These are phyloP conservation scores for Blastobotrys capitulatus DNA, from an alignment of 1,139 yeast genomes.

Conservation along the genomic window DNA sequence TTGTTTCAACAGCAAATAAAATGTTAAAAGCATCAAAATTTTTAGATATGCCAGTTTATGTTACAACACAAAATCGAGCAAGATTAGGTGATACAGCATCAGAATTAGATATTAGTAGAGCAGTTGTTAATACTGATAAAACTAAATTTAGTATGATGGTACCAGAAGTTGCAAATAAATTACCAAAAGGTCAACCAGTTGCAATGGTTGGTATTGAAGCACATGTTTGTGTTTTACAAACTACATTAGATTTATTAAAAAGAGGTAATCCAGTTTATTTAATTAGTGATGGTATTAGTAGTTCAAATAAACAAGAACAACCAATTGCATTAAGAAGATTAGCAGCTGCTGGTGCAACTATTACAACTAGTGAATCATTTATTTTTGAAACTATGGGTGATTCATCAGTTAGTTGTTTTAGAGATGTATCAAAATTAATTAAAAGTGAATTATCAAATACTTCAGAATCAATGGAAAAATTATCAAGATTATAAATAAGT, in stretches of 20 bases:
- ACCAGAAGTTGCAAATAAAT: slow-evolving; percentile 20
- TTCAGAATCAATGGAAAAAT: slow-evolving; percentile 16
- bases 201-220: slow-evolving; percentile 29
- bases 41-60: slow-evolving; percentile 24
- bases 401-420: slow-evolving; percentile 27
- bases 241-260: slow-evolving; percentile 24
- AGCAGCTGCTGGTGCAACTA: slow-evolving; percentile 25
- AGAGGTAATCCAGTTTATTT: slow-evolving; percentile 27
- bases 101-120: slow-evolving; percentile 22
- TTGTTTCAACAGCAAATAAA: slow-evolving; percentile 20
- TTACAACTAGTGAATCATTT: slow-evolving; percentile 35
- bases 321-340: slow-evolving; percentile 26
- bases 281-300: slow-evolving; percentile 26
- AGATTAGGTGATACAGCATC: slow-evolving; percentile 26
- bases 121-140: slow-evolving; percentile 25
- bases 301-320: slow-evolving; percentile 24
- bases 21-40: slow-evolving; percentile 23
- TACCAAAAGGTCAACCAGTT: slow-evolving; percentile 20
- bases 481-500: slow-evolving; percentile 11
- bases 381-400: slow-evolving; percentile 37
- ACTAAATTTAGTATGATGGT: slow-evolving; percentile 26
- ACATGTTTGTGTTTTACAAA: slow-evolving; percentile 29
- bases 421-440: slow-evolving; percentile 19
- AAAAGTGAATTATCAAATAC: slow-evolving; percentile 19
- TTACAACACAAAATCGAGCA: slow-evolving; percentile 27